Percentiles rank a stretch among this genome's conserved stretches.
These are phyloP conservation scores for Raffaelea albimanens DNA, from an alignment of 2,329 filamentous ascomycete species.

Conservation along the genomic window DNA sequence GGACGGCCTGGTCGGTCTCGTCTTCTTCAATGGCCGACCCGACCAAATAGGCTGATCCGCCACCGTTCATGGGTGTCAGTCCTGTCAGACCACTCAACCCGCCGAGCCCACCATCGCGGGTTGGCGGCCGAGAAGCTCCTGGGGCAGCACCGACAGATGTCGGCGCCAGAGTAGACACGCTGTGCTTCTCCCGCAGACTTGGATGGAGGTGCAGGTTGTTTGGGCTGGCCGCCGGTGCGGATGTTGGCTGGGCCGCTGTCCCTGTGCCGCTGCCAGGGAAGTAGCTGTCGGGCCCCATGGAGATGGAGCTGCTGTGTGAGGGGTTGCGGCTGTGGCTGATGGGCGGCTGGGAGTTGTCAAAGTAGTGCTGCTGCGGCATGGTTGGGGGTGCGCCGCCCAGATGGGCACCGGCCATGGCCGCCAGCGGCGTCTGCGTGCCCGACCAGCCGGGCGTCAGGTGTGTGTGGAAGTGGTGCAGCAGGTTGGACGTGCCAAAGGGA, in stretches of 20 bases:
- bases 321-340: conserved; percentile 17
- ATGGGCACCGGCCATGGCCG: conserved; percentile 66
- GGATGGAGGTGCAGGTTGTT: conserved; percentile 8
- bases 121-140: conserved; percentile 47
- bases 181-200: conserved; percentile 46
- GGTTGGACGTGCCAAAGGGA: conserved; percentile 63
- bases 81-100: conserved; percentile 18
- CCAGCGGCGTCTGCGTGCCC: conserved; percentile 69
- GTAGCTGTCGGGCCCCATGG: conserved; percentile 15
- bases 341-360: conserved; percentile 3
- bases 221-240: not conserved
- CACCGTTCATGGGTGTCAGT: conserved; percentile 14
- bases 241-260: conserved; percentile 1
- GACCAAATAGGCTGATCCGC: conserved; percentile 12
- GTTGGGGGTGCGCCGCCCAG: conserved; percentile 11
- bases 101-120: conserved; percentile 37
- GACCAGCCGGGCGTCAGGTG: conserved; percentile 63
- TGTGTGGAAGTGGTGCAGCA: conserved; percentile 69
- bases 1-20: conserved; percentile 10
- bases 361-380: not conserved
- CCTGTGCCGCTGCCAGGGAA: conserved; percentile 11
- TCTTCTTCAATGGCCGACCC: conserved; percentile 30
- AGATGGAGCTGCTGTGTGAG: conserved; percentile 22
- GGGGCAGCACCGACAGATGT: conserved; percentile 30
- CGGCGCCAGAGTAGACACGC: conserved; percentile 52